Conservation (phyloP, 2,329 filamentous ascomycete species). For the Chaetomiaceae sp. region DNA sequence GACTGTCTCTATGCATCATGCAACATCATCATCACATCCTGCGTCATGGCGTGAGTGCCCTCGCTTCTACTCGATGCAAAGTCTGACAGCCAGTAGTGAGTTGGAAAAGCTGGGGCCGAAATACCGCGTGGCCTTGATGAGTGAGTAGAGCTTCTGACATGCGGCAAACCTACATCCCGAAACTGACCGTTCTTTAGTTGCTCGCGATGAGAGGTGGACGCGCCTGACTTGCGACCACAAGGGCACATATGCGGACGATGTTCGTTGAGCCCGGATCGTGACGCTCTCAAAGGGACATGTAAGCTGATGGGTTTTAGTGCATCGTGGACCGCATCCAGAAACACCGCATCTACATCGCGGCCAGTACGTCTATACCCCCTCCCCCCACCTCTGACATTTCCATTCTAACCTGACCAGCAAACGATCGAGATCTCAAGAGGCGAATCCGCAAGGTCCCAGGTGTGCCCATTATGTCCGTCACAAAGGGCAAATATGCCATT, state of each 20-base stretch:
- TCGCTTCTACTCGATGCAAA: too few species aligned
- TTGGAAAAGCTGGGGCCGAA: slow-evolving; percentile 85
- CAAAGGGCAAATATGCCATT: slow-evolving; percentile 87
- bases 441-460: slow-evolving; percentile 71
- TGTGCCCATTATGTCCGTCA: slow-evolving; percentile 74
- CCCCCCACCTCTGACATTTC: slow-evolving; percentile 24
- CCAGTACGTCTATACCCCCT: slow-evolving; percentile 49
- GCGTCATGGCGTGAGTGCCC: slow-evolving; percentile 51
- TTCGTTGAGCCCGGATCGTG: neutral
- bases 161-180: neutral
- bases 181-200: slow-evolving; percentile 58
- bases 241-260: slow-evolving; percentile 68
- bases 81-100: slow-evolving; percentile 48
- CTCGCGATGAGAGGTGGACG: slow-evolving; percentile 84
- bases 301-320: slow-evolving; percentile 63
- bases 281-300: too few species aligned
- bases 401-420: slow-evolving; percentile 34
- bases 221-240: slow-evolving; percentile 85
- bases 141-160: slow-evolving; percentile 8
- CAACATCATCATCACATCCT: slow-evolving; percentile 80
- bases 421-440: slow-evolving; percentile 76
- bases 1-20: slow-evolving; percentile 90
- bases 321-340: slow-evolving; percentile 71
- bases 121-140: slow-evolving; percentile 67
- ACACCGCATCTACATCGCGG: slow-evolving; percentile 73